Conservation (phyloP, 768 basidiomycete species). For the Phanerodontia chrysosporium region DNA sequence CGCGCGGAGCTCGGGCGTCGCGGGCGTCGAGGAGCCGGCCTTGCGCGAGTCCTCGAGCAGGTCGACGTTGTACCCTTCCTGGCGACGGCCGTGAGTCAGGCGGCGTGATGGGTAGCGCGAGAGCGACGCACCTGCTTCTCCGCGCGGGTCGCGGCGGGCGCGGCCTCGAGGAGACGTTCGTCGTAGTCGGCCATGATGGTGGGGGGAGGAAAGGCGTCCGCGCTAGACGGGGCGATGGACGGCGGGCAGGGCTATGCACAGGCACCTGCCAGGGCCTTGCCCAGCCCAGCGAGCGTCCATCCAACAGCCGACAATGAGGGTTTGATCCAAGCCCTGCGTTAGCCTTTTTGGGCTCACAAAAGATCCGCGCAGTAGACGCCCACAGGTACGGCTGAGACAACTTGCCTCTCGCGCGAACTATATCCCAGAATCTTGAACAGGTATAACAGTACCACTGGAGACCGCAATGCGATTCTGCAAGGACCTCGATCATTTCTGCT, state of each 20-base stretch:
- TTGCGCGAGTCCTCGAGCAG: slow-evolving; percentile 25
- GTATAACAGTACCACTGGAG: too few species aligned
- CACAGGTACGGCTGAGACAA: background rate
- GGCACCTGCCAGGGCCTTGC: background rate
- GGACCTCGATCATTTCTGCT: too few species aligned
- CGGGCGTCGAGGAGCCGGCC: slow-evolving; percentile 19
- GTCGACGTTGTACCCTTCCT: slow-evolving; percentile 56
- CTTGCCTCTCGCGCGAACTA: too few species aligned
- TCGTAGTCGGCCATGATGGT: slow-evolving; percentile 25
- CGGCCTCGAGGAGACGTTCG: slow-evolving; percentile 24
- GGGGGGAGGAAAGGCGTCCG: background rate
- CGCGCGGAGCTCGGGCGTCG: slow-evolving; percentile 3
- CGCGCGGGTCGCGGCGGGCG: slow-evolving; percentile 26
- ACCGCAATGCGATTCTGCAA: too few species aligned
- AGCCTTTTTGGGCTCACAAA: background rate
- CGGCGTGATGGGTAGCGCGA: background rate
- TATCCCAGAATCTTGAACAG: too few species aligned
- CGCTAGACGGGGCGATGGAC: background rate
- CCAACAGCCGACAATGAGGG: background rate
- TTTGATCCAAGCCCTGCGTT: slow-evolving; percentile 2
- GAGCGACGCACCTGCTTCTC: slow-evolving; percentile 26
- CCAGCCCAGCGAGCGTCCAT: slow-evolving; percentile 1
- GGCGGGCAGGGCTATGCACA: background rate
- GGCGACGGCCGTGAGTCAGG: background rate
- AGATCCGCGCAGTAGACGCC: background rate